Conservation (phyloP, 305 asterid genomes). For the Stenogyne calaminthoides region DNA sequence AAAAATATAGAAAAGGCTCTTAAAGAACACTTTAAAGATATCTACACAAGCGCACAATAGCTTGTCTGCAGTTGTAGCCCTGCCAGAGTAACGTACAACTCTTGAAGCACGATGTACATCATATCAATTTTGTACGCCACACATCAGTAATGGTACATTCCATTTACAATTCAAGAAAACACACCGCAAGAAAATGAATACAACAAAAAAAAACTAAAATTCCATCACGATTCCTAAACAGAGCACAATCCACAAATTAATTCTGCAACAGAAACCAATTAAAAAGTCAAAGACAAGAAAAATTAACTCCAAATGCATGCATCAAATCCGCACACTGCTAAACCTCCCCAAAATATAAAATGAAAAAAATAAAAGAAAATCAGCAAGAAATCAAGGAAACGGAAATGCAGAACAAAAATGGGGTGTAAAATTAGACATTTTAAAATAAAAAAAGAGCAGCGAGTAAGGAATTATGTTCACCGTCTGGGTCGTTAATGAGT, state of each 20-base stretch:
- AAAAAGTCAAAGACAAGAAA: constrained; percentile 28
- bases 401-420: constrained; percentile 28
- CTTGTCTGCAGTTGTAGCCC: constrained; percentile 16
- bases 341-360: not conserved
- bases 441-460: not conserved
- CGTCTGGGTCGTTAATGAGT: constrained; percentile 92
- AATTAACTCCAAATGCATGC: constrained; percentile 40
- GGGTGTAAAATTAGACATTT: not conserved
- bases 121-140: constrained; percentile 13
- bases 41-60: constrained; percentile 14
- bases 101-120: constrained; percentile 4
- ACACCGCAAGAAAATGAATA: not conserved
- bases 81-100: constrained; percentile 8
- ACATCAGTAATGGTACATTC: constrained; percentile 9
- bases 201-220: not conserved
- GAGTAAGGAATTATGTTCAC: constrained; percentile 40
- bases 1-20: not conserved
- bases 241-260: constrained; percentile 27
- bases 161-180: constrained; percentile 12
- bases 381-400: constrained; percentile 25
- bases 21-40: not conserved
- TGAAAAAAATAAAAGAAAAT: not conserved
- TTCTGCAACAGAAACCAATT: constrained; percentile 9
- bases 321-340: constrained; percentile 30
- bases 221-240: constrained; percentile 1